Evolutionary conservation across 805 yeast genomes (phyloP).

Genomic region (Blastobotrys muscicola): DNA sequence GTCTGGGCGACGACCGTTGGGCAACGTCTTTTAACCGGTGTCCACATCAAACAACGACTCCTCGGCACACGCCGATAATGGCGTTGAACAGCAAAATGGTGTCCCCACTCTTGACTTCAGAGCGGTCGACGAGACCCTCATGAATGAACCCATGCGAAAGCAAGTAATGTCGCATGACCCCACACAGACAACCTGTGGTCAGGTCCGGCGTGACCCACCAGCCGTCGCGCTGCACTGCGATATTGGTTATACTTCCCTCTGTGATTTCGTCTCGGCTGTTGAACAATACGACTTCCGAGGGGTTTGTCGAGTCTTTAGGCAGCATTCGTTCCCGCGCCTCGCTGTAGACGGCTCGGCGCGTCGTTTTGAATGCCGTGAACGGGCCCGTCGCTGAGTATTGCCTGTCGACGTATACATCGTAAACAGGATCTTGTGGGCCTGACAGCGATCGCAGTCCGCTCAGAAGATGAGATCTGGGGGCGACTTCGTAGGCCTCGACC

Average conservation of each 20-base stretch:
- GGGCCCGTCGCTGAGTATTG: constrained; percentile 49
- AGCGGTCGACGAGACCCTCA: constrained; percentile 41
- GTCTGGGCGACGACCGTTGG: no score
- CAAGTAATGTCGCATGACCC: constrained; percentile 64
- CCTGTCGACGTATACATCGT: constrained; percentile 56
- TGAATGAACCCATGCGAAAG: constrained; percentile 42
- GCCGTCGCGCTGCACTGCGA: constrained; percentile 50
- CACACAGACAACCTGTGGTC: constrained; percentile 71
- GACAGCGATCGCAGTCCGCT: constrained; percentile 18
- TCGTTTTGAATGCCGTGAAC: constrained; percentile 83
- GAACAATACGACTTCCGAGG: constrained; percentile 60
- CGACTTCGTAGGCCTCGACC: constrained; percentile 29
- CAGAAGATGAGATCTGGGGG: constrained; percentile 22
- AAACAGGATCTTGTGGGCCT: constrained; percentile 20
- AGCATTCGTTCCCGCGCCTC: constrained; percentile 45
- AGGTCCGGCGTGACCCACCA: constrained; percentile 78
- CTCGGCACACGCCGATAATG: constrained; percentile 53
- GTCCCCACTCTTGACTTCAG: constrained; percentile 53
- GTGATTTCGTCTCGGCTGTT: constrained; percentile 51
- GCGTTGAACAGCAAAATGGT: constrained; percentile 71
- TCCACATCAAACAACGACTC: neutral
- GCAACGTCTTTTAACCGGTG: no score
- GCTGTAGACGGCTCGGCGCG: constrained; percentile 54
- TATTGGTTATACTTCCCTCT: constrained; percentile 78
- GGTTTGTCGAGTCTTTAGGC: constrained; percentile 13